Conservation (phyloP, 495 filamentous ascomycete species). For the Neurospora sublineolata region DNA sequence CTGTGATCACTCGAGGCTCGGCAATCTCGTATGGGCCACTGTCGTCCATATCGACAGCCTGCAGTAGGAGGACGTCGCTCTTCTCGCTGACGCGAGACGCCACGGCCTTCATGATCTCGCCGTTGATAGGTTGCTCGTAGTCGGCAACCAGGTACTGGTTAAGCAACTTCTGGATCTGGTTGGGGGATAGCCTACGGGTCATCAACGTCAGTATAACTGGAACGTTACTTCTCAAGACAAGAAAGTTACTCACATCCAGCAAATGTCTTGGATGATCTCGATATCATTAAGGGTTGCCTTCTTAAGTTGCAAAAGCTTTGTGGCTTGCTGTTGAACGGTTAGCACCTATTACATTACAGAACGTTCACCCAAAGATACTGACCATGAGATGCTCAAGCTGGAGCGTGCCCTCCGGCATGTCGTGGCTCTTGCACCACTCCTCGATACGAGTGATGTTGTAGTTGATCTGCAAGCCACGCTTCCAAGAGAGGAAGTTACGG, state of each 20-base stretch:
- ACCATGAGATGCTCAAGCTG: slow-evolving; percentile 98
- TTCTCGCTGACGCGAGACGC: slow-evolving; percentile 96
- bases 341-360: slow-evolving; percentile 5
- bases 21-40: slow-evolving; percentile 99
- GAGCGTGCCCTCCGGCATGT: slow-evolving; percentile 96
- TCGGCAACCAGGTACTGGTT: slow-evolving; percentile 99
- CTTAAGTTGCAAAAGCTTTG: slow-evolving; percentile 96
- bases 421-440: slow-evolving; percentile 99
- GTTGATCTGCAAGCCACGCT: slow-evolving; percentile 97
- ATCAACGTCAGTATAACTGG: slow-evolving; percentile 9
- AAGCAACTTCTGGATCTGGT: slow-evolving; percentile 96
- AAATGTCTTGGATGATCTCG: slow-evolving; percentile 99
- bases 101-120: slow-evolving; percentile 99
- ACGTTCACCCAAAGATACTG: slow-evolving; percentile 11
- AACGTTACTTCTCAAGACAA: background rate
- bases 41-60: slow-evolving; percentile 97
- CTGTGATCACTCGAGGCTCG: slow-evolving; percentile 89
- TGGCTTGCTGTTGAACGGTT: slow-evolving; percentile 63
- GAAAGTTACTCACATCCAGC: slow-evolving; percentile 77
- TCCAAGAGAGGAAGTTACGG: slow-evolving; percentile 98
- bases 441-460: slow-evolving; percentile 99
- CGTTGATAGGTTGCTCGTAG: slow-evolving; percentile 98
- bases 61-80: slow-evolving; percentile 85
- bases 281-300: slow-evolving; percentile 99
- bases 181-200: slow-evolving; percentile 70